Evolutionary conservation across 108 stramenopile genomes (phyloP).

Genomic region (Aurantiochytrium sp.): DNA sequence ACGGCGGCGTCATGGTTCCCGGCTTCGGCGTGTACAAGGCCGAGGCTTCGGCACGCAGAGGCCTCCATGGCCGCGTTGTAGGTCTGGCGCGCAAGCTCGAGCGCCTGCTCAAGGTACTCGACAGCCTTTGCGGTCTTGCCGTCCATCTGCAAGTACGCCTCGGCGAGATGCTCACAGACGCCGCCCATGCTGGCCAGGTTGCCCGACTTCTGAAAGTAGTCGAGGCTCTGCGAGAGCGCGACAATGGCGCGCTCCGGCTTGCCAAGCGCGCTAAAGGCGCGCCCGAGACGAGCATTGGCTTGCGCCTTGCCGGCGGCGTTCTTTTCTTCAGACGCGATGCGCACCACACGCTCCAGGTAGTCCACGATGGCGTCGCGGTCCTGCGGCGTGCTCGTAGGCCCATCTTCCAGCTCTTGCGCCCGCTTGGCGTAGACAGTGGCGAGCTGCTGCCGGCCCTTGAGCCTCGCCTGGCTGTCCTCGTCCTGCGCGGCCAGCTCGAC

Average conservation of each 20-base stretch:
- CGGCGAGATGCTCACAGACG: constrained; percentile 51
- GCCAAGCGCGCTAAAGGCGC: constrained; percentile 32
- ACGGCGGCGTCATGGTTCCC: constrained; percentile 38
- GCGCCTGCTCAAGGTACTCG: constrained; percentile 40
- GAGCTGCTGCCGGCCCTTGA: constrained; percentile 43
- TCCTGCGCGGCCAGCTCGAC: constrained; percentile 45
- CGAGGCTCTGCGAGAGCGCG: constrained; percentile 41
- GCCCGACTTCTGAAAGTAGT: constrained; percentile 37
- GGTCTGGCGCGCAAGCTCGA: constrained; percentile 42
- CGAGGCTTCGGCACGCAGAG: constrained; percentile 51
- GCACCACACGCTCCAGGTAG: constrained; percentile 34
- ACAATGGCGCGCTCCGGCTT: constrained; percentile 38
- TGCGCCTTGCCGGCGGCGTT: constrained; percentile 40
- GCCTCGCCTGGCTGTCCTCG: constrained; percentile 36
- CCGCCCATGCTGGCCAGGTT: constrained; percentile 47
- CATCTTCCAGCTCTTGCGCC: constrained; percentile 47
- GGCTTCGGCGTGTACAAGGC: constrained; percentile 31
- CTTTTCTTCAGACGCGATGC: constrained; percentile 44
- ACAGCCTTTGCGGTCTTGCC: constrained; percentile 46
- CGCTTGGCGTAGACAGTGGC: constrained; percentile 44
- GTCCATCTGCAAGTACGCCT: constrained; percentile 42
- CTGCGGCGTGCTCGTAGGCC: neutral
- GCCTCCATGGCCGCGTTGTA: constrained; percentile 49
- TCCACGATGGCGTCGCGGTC: constrained; percentile 39
- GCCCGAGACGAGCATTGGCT: constrained; percentile 47